Conservation (phyloP, 352 stramenopile species). For the Globisporangium paroecandrum region DNA sequence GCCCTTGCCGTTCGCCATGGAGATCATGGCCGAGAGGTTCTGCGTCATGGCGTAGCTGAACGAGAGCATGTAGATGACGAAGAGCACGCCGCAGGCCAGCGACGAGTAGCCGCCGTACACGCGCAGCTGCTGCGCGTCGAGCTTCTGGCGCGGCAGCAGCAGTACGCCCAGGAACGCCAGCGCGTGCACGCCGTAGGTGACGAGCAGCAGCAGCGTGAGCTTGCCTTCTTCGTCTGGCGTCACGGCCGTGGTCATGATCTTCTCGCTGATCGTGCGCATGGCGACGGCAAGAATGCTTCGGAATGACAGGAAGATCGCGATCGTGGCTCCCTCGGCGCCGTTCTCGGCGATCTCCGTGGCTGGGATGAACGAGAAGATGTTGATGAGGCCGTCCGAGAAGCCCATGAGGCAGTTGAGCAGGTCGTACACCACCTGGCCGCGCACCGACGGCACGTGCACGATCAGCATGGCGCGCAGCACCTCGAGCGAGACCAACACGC, state of each 20-base stretch:
- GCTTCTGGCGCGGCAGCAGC: slow-evolving; percentile 46
- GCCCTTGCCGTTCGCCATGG: slow-evolving; percentile 16
- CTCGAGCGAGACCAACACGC: slow-evolving; percentile 41
- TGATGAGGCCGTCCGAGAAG: slow-evolving; percentile 60
- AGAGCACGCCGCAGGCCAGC: slow-evolving; percentile 43
- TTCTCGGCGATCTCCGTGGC: slow-evolving; percentile 68
- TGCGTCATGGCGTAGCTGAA: slow-evolving; percentile 46
- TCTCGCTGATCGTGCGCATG: slow-evolving; percentile 43
- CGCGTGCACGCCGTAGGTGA: slow-evolving; percentile 53
- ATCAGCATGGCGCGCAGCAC: slow-evolving; percentile 47
- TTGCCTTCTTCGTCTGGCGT: slow-evolving; percentile 11
- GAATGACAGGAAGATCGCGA: slow-evolving; percentile 38
- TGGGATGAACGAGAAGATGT: slow-evolving; percentile 56
- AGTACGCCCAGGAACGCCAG: slow-evolving; percentile 39
- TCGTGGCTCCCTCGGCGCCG: slow-evolving; percentile 62
- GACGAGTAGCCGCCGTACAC: slow-evolving; percentile 49
- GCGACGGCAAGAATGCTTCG: slow-evolving; percentile 16
- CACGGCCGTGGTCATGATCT: slow-evolving; percentile 12
- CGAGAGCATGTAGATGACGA: slow-evolving; percentile 54
- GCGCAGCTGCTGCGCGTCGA: slow-evolving; percentile 44
- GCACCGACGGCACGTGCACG: slow-evolving; percentile 15
- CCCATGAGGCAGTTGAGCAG: slow-evolving; percentile 43
- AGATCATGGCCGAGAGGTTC: slow-evolving; percentile 19
- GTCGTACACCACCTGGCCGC: slow-evolving; percentile 44
- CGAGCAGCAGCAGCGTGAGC: slow-evolving; percentile 39